phyloP scores from a whole-genome alignment of 2,329 filamentous ascomycete species.

The Ophiostoma sp. region DNA sequence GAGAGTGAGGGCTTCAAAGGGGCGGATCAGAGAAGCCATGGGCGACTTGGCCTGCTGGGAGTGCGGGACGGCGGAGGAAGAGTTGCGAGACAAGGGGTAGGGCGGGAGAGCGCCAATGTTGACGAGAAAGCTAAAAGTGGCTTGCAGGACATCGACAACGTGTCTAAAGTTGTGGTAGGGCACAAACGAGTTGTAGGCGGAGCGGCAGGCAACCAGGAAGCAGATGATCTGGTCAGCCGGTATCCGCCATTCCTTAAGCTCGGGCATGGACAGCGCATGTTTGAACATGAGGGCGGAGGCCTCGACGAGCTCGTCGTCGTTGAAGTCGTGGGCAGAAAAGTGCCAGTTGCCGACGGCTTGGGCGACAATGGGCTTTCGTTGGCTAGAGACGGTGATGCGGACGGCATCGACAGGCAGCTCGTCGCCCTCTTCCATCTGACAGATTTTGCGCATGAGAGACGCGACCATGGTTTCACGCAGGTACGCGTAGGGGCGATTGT shows the following conservation, averaged over 20 bases:
- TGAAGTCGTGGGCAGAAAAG: conserved; percentile 85
- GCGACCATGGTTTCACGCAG: conserved; percentile 91
- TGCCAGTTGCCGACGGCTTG: conserved; percentile 71
- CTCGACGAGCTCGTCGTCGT: conserved; percentile 83
- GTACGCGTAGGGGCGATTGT: conserved; percentile 82
- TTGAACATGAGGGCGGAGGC: conserved; percentile 83
- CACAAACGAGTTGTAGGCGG: conserved; percentile 94
- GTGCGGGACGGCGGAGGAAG: conserved; percentile 55
- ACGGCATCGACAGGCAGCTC: conserved; percentile 58
- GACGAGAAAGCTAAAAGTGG: conserved; percentile 83
- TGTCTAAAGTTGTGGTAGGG: conserved; percentile 98
- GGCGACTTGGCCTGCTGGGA: conserved; percentile 60
- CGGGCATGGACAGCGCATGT: conserved; percentile 77
- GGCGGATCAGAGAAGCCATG: conserved; percentile 69
- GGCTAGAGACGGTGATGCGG: conserved; percentile 61
- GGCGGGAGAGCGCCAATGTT: conserved; percentile 69
- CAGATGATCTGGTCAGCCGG: conserved; percentile 75
- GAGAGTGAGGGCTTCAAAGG: conserved; percentile 82
- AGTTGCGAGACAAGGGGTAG: conserved; percentile 44
- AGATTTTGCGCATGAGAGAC: conserved; percentile 82
- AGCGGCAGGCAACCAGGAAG: conserved; percentile 81
- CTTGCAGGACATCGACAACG: conserved; percentile 92
- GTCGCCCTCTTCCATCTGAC: conserved; percentile 56
- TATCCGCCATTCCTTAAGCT: conserved; percentile 75
- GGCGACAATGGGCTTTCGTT: conserved; percentile 62